Evolutionary conservation across 2,329 filamentous ascomycete genomes (phyloP).

Genomic region (Neopestalotiopsis sp.): DNA sequence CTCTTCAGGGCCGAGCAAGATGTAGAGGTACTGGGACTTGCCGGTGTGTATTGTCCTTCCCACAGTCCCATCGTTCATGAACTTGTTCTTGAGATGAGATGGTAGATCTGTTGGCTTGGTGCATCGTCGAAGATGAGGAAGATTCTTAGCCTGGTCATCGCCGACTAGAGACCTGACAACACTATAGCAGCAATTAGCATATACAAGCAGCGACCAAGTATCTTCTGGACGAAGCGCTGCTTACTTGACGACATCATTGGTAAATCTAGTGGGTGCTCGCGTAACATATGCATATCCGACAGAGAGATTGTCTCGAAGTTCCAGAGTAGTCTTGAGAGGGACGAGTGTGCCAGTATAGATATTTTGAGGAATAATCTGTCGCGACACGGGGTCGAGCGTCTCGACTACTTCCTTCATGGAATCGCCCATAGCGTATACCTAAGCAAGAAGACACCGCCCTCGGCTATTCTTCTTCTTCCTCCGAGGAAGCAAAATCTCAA

Average conservation of each 20-base stretch:
- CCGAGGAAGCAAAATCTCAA: constrained; percentile 1
- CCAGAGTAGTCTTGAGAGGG: constrained; percentile 68
- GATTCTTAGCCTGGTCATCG: constrained; percentile 66
- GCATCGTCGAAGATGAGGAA: constrained; percentile 77
- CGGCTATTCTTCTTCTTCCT: constrained; percentile 24
- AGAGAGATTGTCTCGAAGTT: constrained; percentile 63
- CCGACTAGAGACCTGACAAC: constrained; percentile 61
- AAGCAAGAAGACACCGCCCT: constrained; percentile 34
- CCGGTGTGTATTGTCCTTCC: constrained; percentile 63
- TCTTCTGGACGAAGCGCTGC: constrained; percentile 30
- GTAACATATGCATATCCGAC: constrained; percentile 72
- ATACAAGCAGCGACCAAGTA: background rate
- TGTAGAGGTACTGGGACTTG: constrained; percentile 66
- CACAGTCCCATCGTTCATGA: constrained; percentile 61
- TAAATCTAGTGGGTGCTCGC: constrained; percentile 72
- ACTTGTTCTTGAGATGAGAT: constrained; percentile 64
- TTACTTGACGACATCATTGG: constrained; percentile 76
- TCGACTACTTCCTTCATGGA: constrained; percentile 42
- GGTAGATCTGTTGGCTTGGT: constrained; percentile 74
- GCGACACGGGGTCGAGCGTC: constrained; percentile 41
- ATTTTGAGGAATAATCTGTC: constrained; percentile 35
- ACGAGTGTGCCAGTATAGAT: constrained; percentile 48
- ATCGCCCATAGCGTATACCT: constrained; percentile 41
- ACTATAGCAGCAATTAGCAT: constrained; percentile 39
- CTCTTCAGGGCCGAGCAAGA: constrained; percentile 57